phyloP scores from a whole-genome alignment of 805 yeast genomes.

The Lachancea quebecensis region DNA sequence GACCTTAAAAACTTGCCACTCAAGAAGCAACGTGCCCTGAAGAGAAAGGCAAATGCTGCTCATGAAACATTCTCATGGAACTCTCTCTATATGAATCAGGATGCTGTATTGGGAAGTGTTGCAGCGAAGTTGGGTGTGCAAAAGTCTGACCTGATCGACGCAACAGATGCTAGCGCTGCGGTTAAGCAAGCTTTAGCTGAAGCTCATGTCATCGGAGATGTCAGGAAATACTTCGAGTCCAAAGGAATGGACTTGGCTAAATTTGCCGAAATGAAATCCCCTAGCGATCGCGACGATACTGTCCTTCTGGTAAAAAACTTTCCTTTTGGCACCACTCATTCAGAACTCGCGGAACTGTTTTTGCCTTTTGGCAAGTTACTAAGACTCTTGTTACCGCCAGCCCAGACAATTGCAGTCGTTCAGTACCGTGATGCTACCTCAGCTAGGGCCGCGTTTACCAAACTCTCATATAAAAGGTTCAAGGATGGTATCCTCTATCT shows the following conservation, averaged over 20 bases:
- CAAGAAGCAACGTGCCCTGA: slow-evolving; percentile 82
- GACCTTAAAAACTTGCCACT: slow-evolving; percentile 86
- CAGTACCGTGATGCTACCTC: slow-evolving; percentile 77
- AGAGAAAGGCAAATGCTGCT: slow-evolving; percentile 76
- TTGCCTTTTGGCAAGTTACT: slow-evolving; percentile 71
- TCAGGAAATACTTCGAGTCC: slow-evolving; percentile 75
- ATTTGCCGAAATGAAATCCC: slow-evolving; percentile 43
- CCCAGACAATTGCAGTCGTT: slow-evolving; percentile 91
- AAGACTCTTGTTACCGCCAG: slow-evolving; percentile 87
- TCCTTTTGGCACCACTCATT: slow-evolving; percentile 76
- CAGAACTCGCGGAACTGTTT: slow-evolving; percentile 78
- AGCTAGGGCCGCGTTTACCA: slow-evolving; percentile 85
- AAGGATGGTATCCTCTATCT: slow-evolving; percentile 81
- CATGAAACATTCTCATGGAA: slow-evolving; percentile 92
- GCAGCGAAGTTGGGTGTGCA: slow-evolving; percentile 77
- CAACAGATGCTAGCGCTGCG: slow-evolving; percentile 79
- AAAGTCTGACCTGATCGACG: slow-evolving; percentile 80
- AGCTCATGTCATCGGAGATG: slow-evolving; percentile 89
- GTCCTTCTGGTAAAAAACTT: slow-evolving; percentile 83
- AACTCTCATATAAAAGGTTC: slow-evolving; percentile 79
- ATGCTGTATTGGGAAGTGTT: slow-evolving; percentile 86
- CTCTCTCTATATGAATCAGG: slow-evolving; percentile 81
- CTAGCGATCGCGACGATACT: slow-evolving; percentile 63
- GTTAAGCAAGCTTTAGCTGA: slow-evolving; percentile 97
- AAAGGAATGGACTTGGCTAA: slow-evolving; percentile 78